Percentiles rank a stretch among this genome's conserved stretches.
These are phyloP conservation scores for Stylosanthes scabra DNA, from an alignment of 331 rosid species.

Conservation along the genomic window DNA sequence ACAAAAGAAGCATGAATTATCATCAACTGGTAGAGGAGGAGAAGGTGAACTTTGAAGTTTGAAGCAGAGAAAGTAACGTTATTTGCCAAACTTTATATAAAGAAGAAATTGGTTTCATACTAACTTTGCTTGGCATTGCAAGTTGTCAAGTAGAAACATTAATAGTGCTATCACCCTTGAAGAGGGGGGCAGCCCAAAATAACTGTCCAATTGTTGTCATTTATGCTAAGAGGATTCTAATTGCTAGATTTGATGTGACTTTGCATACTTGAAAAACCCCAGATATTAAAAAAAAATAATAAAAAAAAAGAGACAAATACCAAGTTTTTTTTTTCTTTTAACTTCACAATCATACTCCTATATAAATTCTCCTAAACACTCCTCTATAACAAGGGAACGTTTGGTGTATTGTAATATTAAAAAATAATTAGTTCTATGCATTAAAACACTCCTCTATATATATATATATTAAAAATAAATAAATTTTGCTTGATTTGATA, in stretches of 20 bases:
- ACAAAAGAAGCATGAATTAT: slow-evolving; percentile 36
- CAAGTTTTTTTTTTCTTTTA: no score
- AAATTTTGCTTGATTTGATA: no score
- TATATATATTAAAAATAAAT: no score
- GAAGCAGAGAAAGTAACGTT: slow-evolving; percentile 29
- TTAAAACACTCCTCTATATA: no score
- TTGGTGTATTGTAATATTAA: no score
- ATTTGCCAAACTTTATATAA: slow-evolving; percentile 29
- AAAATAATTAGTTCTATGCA: no score
- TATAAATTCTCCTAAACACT: no score
- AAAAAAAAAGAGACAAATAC: no score
- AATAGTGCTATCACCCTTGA: slow-evolving; percentile 41
- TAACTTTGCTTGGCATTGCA: slow-evolving; percentile 1
- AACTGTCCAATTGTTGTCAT: slow-evolving; percentile 41
- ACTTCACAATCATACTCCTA: no score
- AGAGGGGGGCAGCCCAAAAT: slow-evolving; percentile 40
- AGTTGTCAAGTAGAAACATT: slow-evolving; percentile 41
- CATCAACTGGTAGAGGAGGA: slow-evolving; percentile 47
- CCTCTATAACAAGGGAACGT: no score
- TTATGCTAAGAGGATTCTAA: slow-evolving; percentile 38
- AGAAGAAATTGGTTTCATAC: slow-evolving; percentile 32
- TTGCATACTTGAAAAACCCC: slow-evolving; percentile 49
- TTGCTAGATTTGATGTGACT: slow-evolving; percentile 71
- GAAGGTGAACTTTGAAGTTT: no score
- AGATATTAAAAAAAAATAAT: slow-evolving; percentile 31